Evolutionary conservation across 768 basidiomycete species (phyloP).

Genomic region (Kwoniella mangroviensis): DNA sequence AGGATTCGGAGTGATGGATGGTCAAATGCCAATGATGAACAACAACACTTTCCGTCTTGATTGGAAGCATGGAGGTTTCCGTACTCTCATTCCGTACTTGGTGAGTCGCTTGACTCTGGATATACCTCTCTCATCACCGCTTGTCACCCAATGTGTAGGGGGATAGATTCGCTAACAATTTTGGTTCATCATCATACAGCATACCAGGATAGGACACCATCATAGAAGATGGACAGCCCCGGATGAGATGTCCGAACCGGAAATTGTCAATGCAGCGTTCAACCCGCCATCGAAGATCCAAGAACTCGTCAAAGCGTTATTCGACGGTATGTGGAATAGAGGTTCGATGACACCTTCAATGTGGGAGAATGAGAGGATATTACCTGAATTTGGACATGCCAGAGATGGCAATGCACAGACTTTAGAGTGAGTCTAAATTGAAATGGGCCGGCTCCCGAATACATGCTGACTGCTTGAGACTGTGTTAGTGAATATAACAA

Average conservation of each 20-base stretch:
- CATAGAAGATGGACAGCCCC: not conserved
- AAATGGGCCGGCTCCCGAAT: not conserved
- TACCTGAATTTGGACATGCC: constrained; percentile 8
- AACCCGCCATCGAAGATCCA: not conserved
- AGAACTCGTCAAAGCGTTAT: not conserved
- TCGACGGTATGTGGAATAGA: constrained; percentile 14
- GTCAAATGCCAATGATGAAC: not conserved
- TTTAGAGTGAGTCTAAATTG: constrained; percentile 8
- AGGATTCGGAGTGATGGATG: constrained; percentile 6
- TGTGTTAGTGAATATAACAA: constrained; percentile 11
- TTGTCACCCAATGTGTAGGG: no score
- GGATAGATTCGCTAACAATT: no score
- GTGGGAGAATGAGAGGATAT: constrained; percentile 26
- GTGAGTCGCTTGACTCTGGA: not conserved
- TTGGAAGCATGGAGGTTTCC: constrained; percentile 6
- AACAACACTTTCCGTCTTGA: not conserved
- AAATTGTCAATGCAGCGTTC: not conserved
- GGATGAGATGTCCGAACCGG: not conserved
- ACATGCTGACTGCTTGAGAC: not conserved
- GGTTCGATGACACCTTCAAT: constrained; percentile 17
- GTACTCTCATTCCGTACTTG: not conserved
- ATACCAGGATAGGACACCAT: constrained; percentile 1
- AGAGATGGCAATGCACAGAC: constrained; percentile 3
- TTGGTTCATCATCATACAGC: not conserved
- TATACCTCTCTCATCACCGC: not conserved